These are phyloP conservation scores for Microthlaspi erraticum DNA, from an alignment of 345 rosid genomes.

Conservation along the genomic window DNA sequence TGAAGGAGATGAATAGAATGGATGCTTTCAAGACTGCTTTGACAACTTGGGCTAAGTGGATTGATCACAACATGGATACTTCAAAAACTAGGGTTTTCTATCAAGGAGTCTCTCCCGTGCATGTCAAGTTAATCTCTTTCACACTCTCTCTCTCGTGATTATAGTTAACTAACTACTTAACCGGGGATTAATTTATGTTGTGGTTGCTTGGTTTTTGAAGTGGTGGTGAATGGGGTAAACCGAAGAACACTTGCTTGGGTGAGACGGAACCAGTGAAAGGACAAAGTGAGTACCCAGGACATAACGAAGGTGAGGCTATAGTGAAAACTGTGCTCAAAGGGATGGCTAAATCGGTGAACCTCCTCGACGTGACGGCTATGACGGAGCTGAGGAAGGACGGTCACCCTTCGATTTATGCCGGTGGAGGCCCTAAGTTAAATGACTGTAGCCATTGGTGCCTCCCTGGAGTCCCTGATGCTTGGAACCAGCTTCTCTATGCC, in stretches of 20 bases:
- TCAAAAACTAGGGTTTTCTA: slow-evolving; percentile 56
- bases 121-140: slow-evolving; percentile 45
- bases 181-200: not conserved
- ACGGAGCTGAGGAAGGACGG: slow-evolving; percentile 72
- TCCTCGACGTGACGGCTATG: slow-evolving; percentile 62
- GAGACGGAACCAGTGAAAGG: slow-evolving; percentile 63
- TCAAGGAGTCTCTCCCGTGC: slow-evolving; percentile 65
- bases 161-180: not conserved
- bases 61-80: slow-evolving; percentile 60
- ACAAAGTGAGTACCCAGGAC: slow-evolving; percentile 47
- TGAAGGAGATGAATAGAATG: slow-evolving; percentile 65
- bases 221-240: slow-evolving; percentile 55
- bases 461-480: slow-evolving; percentile 73
- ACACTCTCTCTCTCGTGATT: not conserved
- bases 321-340: slow-evolving; percentile 46
- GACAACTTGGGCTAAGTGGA: slow-evolving; percentile 72
- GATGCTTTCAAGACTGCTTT: slow-evolving; percentile 64
- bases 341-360: slow-evolving; percentile 54
- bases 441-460: slow-evolving; percentile 93
- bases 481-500: slow-evolving; percentile 71
- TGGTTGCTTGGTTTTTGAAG: slow-evolving; percentile 24
- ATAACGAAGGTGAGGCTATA: slow-evolving; percentile 47
- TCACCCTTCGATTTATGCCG: slow-evolving; percentile 62
- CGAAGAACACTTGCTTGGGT: slow-evolving; percentile 47
- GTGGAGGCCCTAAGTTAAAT: slow-evolving; percentile 12